Base-by-base conservation (phyloP, 768 basidiomycete genomes). In the Boletus sp. region DNA sequence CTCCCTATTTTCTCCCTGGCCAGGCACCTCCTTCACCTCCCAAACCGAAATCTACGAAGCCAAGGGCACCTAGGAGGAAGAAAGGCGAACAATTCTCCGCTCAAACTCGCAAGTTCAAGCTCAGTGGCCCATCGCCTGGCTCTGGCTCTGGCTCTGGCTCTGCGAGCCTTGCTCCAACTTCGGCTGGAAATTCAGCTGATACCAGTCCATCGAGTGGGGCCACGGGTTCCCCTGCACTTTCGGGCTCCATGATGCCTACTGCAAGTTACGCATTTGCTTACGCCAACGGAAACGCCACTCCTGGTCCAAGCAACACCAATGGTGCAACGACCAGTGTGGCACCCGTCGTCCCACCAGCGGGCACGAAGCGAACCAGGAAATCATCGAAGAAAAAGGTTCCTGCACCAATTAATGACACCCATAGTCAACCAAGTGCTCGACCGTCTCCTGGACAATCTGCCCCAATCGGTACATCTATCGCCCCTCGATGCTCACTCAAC, bases 101-200 rank as follows among this genome's bases (percentile, higher is more conserved):
- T n/a, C 79, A 82, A 53, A 79, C 77, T 2, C 62, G 67, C 41
- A 75, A 75, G 32, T 85, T 84, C 67, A 79, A 81, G 45, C 61
- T 84, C 38, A 43, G 17, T 35, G 39, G 23, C 23, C 23, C 23
- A 23, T 23, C 23, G 23, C 23, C 23, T 34, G 70, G 72, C 34
- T 70, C 76, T 25, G 58, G 72, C 17, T 67, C 69, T 57, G 61
- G 23, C 23, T 23, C 23, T 34, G 70, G 72, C 34, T 70, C 76
- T 25, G 58, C 61, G n/a, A 76, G 75, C 8, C 50, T 65, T 32
- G 67, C 75, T 15, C 37, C 47, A 17, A 7, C 74, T 72, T 34
- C 79, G 4, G 19, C 45, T 27, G 38, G 48, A 34, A 59, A 53
- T 45, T 44, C 63, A 23, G 44, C 47, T 11, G 50, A 34, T 21